Base-by-base conservation (phyloP, 345 rosid species). In the Citrus glauca region DNA sequence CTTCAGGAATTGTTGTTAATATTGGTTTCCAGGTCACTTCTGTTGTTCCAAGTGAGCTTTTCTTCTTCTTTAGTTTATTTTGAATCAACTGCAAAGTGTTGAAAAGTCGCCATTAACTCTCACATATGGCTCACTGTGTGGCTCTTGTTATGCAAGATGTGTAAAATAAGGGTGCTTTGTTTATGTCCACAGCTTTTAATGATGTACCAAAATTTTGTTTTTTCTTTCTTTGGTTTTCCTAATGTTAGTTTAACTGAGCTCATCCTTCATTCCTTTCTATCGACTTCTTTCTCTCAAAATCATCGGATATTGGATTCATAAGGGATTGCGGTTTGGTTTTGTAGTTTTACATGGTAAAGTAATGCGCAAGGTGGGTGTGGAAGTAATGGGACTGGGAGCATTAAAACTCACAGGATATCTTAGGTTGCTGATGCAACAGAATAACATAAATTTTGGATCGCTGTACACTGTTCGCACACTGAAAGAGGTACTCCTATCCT, bases 1-100 rank as follows among this genome's bases (percentile, higher is more conserved):
- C 91, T 72, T 95, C 97, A 42, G 99, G 99, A 87, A 89, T 95
- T 84, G 89, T 86, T 83, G 87, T 95, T 53, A 95, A 95, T 85
- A 87, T 95, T 66, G 99, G 99, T 79, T 95, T 95, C 82, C 98
- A 93, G 78, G 93, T 85, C 53, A 95, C 92, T 32, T 91, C 97
- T 73, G 75, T 93, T 87, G 93, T 94, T 81, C 98, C 98, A 71
- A 93, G 98, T 94, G 82, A 87, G 92, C 53, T 74, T 68, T 59
- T 67, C 57, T 28, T 53, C 63, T 38, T 70, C 70, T 75, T 27
- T 55, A 30, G 17, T 59, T n/a, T 9, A 22, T 22, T 48, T 25
- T 62, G 32, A 45, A 25, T 22, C 57, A 55, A 30, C 50, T 69
- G 25, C 48, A 73, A 32, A 64, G 60, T 77, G 25, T 53, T 63